phyloP scores from a whole-genome alignment of 192 early-diverging fungal species.

The Coemansia sp. region DNA sequence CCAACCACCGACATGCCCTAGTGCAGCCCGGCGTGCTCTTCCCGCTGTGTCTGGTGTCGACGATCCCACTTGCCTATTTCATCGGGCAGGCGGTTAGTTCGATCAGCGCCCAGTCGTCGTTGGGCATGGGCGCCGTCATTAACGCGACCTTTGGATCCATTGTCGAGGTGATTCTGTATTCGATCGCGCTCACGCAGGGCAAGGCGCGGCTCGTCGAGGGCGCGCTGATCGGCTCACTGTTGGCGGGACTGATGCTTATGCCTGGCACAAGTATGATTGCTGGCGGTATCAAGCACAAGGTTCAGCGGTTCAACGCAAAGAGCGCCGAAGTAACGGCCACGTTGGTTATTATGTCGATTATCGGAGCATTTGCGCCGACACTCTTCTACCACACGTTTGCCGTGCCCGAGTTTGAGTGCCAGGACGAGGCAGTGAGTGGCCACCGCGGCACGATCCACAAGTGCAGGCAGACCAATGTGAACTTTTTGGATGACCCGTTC shows the following conservation, averaged over 20 bases:
- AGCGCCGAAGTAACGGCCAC: conserved; percentile 95
- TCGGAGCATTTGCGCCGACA: conserved; percentile 93
- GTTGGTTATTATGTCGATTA: conserved; percentile 91
- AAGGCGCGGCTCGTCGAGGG: conserved; percentile 90
- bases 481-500: conserved; percentile 78
- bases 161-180: conserved; percentile 94
- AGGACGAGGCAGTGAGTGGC: conserved; percentile 20
- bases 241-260: conserved; percentile 87
- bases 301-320: conserved; percentile 95
- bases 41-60: conserved; percentile 71
- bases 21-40: conserved; percentile 72
- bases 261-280: conserved; percentile 95
- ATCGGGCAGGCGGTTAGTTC: conserved; percentile 97
- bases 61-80: conserved; percentile 93
- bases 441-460: conserved; percentile 54
- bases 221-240: conserved; percentile 87
- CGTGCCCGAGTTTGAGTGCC: conserved; percentile 57
- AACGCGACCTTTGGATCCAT: conserved; percentile 98
- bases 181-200: conserved; percentile 85
- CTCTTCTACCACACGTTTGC: conserved; percentile 94
- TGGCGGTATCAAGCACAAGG: conserved; percentile 87
- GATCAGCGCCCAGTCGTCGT: conserved; percentile 91
- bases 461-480: conserved; percentile 67
- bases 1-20: conserved; percentile 59
- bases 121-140: conserved; percentile 93